A percentile compares a stretch with the other conserved stretches of the same genome.
phyloP scores from a whole-genome alignment of 192 early-diverging fungal species.

The Cladochytrium replicatum region DNA sequence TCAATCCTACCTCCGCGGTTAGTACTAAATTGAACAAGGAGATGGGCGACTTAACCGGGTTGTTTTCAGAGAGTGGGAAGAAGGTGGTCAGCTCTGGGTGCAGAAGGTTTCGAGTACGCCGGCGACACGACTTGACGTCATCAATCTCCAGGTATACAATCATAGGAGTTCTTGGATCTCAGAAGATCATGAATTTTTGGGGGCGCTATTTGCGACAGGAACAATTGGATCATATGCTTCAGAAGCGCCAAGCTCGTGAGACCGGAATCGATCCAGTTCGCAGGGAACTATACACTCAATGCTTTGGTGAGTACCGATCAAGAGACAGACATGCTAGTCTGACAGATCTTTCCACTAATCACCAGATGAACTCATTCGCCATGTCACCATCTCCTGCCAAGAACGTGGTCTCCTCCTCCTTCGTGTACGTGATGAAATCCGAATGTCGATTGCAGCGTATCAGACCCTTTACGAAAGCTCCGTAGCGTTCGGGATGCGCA shows the following conservation, averaged over 20 bases:
- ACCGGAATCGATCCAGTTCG: conserved; percentile 53
- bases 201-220: too few species aligned
- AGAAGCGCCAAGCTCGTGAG: conserved; percentile 54
- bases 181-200: too few species aligned
- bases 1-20: conserved; percentile 51
- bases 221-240: conserved; percentile 56
- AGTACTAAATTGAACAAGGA: too few species aligned
- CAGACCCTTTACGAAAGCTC: conserved; percentile 51
- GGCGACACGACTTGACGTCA: conserved; percentile 49
- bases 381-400: conserved; percentile 56
- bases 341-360: conserved; percentile 2
- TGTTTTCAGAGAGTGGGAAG: conserved; percentile 60
- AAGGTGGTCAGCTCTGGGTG: conserved; percentile 50
- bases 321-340: too few species aligned
- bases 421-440: conserved; percentile 52
- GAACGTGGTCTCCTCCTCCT: conserved; percentile 51
- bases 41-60: too few species aligned
- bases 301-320: conserved; percentile 40
- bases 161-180: too few species aligned
- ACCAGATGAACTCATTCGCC: conserved; percentile 53
- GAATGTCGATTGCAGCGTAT: conserved; percentile 58
- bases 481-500: conserved; percentile 57
- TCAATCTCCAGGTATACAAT: conserved; percentile 40
- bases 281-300: conserved; percentile 52
- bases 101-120: conserved; percentile 53